These are phyloP conservation scores for Myxozyma kluyveri DNA, from an alignment of 805 yeast genomes.

Conservation along the genomic window DNA sequence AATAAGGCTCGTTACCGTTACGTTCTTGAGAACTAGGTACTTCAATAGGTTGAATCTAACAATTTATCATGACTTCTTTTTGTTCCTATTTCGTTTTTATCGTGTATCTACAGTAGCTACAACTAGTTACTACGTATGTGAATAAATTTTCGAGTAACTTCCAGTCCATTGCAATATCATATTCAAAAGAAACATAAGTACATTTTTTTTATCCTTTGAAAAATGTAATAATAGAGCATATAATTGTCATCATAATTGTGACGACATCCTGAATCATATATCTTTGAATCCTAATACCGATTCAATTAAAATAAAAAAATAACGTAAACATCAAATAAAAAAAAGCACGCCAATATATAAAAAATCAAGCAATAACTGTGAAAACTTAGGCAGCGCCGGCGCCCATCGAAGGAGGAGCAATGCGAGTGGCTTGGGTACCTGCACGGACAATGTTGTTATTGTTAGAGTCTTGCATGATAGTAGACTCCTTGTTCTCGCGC, in stretches of 20 bases:
- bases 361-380: background rate
- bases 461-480: constrained; percentile 51
- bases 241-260: no score
- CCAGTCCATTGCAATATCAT: no score
- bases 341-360: background rate
- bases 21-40: constrained; percentile 19
- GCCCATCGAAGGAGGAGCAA: constrained; percentile 47
- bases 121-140: no score
- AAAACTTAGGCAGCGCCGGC: constrained; percentile 56
- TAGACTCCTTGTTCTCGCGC: constrained; percentile 62
- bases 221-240: no score
- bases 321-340: background rate
- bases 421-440: constrained; percentile 57
- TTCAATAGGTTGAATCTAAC: no score
- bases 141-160: no score
- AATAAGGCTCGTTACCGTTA: constrained; percentile 29
- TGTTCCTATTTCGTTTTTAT: no score
- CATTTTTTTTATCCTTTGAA: no score
- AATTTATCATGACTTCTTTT: no score
- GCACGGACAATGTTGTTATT: constrained; percentile 59
- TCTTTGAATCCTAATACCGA: background rate
- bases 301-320: background rate
- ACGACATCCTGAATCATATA: no score
- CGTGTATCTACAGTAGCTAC: no score
- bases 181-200: no score